These are phyloP conservation scores for Cucurbita pepo DNA, from an alignment of 306 rosid species.

Conservation along the genomic window DNA sequence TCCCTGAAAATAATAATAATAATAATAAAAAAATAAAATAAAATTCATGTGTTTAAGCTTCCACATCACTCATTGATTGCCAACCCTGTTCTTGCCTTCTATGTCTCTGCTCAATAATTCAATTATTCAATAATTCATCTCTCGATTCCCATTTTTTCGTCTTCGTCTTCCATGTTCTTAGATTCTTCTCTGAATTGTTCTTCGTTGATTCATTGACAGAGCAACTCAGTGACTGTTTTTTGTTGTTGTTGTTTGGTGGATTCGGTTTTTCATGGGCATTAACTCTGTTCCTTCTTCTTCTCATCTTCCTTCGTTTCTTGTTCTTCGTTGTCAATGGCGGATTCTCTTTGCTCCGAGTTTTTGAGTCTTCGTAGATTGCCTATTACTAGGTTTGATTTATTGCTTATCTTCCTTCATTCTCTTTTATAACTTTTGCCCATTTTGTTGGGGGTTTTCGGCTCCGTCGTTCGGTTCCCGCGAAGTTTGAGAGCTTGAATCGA, in stretches of 20 bases:
- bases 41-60: not conserved
- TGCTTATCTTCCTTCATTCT: conserved; percentile 76
- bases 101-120: not conserved
- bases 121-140: not conserved
- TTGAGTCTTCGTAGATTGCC: conserved; percentile 46
- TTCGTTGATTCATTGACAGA: not conserved
- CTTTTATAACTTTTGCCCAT: conserved; percentile 37
- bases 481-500: not conserved
- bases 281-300: not conserved
- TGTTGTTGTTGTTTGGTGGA: not conserved
- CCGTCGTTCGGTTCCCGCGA: conserved; percentile 3
- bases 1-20: not conserved
- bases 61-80: not conserved
- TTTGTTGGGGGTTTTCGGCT: conserved; percentile 14
- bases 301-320: not conserved
- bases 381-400: conserved; percentile 62
- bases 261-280: conserved; percentile 4
- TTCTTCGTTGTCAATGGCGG: conserved; percentile 32
- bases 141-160: not conserved
- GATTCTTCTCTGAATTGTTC: not conserved
- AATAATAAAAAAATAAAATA: not conserved
- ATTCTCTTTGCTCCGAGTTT: conserved; percentile 9
- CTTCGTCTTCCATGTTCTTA: not conserved
- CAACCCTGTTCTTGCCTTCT: not conserved
- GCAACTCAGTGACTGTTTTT: not conserved